These are phyloP conservation scores for Pythium sukuiense DNA, from an alignment of 352 stramenopile genomes.

Conservation along the genomic window DNA sequence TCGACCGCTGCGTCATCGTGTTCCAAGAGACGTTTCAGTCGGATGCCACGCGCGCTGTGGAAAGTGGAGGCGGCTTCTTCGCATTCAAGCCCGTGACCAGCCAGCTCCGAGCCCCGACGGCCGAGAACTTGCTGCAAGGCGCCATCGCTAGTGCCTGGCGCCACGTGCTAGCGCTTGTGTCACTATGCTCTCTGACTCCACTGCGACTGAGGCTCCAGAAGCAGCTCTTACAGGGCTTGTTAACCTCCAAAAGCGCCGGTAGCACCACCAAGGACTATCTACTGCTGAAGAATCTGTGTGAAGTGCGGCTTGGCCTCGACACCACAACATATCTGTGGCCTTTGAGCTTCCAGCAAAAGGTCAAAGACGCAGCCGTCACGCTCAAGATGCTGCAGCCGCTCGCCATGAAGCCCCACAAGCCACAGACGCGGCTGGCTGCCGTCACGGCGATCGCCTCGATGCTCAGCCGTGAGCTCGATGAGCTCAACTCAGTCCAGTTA, in stretches of 20 bases:
- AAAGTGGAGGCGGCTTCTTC: slow-evolving; percentile 50
- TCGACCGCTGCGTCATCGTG: slow-evolving; percentile 45
- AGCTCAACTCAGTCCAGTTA: slow-evolving; percentile 26
- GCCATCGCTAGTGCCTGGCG: slow-evolving; percentile 28
- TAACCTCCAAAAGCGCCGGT: slow-evolving; percentile 11
- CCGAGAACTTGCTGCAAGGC: slow-evolving; percentile 25
- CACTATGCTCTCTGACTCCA: slow-evolving; percentile 27
- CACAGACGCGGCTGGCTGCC: slow-evolving; percentile 38
- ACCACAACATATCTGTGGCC: slow-evolving; percentile 20
- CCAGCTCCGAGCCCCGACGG: background rate
- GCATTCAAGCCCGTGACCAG: slow-evolving; percentile 38
- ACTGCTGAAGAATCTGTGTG: slow-evolving; percentile 39
- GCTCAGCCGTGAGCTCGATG: slow-evolving; percentile 42
- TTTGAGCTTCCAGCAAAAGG: slow-evolving; percentile 16
- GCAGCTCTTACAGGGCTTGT: slow-evolving; percentile 32
- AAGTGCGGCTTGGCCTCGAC: slow-evolving; percentile 40
- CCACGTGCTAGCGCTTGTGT: slow-evolving; percentile 28
- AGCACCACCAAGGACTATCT: slow-evolving; percentile 32
- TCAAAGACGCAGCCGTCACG: slow-evolving; percentile 43
- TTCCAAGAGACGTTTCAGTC: slow-evolving; percentile 47
- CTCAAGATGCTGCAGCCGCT: slow-evolving; percentile 49
- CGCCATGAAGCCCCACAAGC: slow-evolving; percentile 53
- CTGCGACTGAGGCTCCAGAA: slow-evolving; percentile 37
- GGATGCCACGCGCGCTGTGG: slow-evolving; percentile 32
- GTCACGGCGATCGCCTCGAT: slow-evolving; percentile 43